Base-by-base conservation (phyloP, 352 stramenopile genomes). In the Phytopythium chamaehyphon region DNA sequence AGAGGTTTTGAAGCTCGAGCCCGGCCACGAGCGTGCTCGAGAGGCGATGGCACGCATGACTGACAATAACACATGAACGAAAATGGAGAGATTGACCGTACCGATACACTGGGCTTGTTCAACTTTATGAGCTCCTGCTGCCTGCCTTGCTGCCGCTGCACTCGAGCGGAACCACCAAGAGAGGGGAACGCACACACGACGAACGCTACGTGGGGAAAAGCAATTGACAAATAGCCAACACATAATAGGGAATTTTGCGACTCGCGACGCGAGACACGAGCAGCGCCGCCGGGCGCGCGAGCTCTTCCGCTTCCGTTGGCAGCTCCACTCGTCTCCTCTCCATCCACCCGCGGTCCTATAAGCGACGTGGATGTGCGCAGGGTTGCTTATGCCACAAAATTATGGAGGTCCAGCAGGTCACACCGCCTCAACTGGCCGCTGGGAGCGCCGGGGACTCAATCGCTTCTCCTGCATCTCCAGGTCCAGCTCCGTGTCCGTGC, bases 391-490 rank as follows among this genome's bases (percentile, higher is more conserved):
- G 19, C 33, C 10, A 40, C 24, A 26, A 35, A 33, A 26, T 18
- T 42, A 18, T 35, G 8, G 28, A 18, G 26, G 24, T 19, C 45
- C n/a, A n/a, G 11, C 4, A 37, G 48, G 51, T 62, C 77, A 84
- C 61, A 84, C 73, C 62, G 79, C 61, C 54, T 81, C 73, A 44
- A 81, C 49, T 35, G 57, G 49, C 46, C 64, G 58, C 36, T 54
- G 63, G 10, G 38, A 40, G 37, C 42, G 55, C 51, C 61, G 46
- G 19, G 61, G 61, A 39, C 61, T 68, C 56, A 48, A n/a, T 11
- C 37, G 46, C 31, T 19, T 3, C 15, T 53, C 16, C 21, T 65
- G 54, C 50, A 59, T 38, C n/a, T 61, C 51, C 40, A 70, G 49
- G 48, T 79, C 67, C 6, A 69, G 50, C 18, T 65, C 55, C 42